Percentiles rank a stretch among this genome's conserved stretches.
These are phyloP conservation scores for Fusarium falciforme DNA, from an alignment of 2,329 filamentous ascomycete genomes.

Conservation along the genomic window DNA sequence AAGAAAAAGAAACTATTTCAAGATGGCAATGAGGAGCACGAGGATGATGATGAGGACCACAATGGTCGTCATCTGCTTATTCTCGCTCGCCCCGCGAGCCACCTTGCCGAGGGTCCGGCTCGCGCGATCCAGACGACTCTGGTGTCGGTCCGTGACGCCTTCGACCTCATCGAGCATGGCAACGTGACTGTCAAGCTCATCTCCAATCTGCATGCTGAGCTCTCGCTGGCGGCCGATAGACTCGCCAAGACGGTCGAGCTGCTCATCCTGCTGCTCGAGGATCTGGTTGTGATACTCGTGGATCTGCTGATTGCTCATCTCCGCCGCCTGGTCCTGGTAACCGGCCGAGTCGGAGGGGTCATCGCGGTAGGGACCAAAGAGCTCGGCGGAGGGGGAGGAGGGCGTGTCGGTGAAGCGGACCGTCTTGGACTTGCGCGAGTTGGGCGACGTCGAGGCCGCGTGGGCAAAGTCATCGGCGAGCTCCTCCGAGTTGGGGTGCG, in stretches of 20 bases:
- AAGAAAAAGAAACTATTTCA: conserved; percentile 67
- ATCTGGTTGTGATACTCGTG: conserved; percentile 85
- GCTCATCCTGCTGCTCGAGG: conserved; percentile 89
- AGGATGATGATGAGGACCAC: conserved; percentile 85
- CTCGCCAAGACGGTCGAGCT: conserved; percentile 88
- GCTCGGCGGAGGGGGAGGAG: conserved; percentile 52
- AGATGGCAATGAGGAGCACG: conserved; percentile 82
- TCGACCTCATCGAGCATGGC: conserved; percentile 92
- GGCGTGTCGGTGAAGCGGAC: conserved; percentile 85
- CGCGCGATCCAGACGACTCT: conserved; percentile 79
- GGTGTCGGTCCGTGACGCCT: conserved; percentile 82
- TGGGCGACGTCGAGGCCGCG: conserved; percentile 59
- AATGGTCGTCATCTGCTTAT: conserved; percentile 86
- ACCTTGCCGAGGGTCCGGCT: conserved; percentile 78
- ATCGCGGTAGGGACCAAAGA: conserved; percentile 74
- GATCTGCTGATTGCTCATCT: conserved; percentile 84
- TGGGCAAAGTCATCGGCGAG: conserved; percentile 73
- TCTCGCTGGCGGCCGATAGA: conserved; percentile 91
- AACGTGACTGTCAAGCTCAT: conserved; percentile 93
- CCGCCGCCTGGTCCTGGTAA: conserved; percentile 68
- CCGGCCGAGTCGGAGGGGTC: conserved; percentile 69
- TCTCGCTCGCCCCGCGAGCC: conserved; percentile 80
- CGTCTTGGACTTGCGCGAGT: conserved; percentile 68
- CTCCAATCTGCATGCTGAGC: conserved; percentile 93
- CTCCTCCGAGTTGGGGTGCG: conserved; percentile 72